These are phyloP conservation scores for Parasitella parasitica DNA, from an alignment of 371 early-diverging fungal genomes.

Conservation along the genomic window DNA sequence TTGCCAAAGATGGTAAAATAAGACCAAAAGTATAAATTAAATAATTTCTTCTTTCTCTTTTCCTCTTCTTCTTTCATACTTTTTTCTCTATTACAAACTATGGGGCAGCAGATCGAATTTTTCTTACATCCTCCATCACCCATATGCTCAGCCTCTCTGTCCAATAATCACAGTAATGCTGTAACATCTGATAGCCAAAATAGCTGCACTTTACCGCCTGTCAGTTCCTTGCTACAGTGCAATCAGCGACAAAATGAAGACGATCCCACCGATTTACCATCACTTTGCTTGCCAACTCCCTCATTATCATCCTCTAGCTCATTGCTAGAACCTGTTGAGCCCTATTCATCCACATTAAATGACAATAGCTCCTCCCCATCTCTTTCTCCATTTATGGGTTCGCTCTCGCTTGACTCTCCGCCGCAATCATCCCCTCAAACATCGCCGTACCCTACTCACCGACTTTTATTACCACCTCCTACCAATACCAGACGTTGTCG, in stretches of 20 bases:
- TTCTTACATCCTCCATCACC: conserved; percentile 23
- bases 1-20: conserved; percentile 15
- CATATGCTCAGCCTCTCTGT: background rate
- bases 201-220: conserved; percentile 8
- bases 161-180: background rate
- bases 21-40: conserved; percentile 2
- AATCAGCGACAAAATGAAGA: conserved; percentile 1
- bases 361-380: conserved; percentile 6
- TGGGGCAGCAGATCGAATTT: conserved; percentile 12
- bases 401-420: conserved; percentile 29
- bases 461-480: conserved; percentile 8
- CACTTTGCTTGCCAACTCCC: conserved; percentile 4
- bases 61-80: background rate
- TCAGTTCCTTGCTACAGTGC: conserved; percentile 4
- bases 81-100: background rate
- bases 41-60: background rate
- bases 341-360: background rate
- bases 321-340: background rate
- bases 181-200: background rate
- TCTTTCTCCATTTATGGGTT: conserved; percentile 14
- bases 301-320: background rate
- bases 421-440: conserved; percentile 15
- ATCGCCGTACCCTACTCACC: conserved; percentile 1
- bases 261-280: background rate
- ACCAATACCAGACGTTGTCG: conserved; percentile 19